Evolutionary conservation across 2,329 filamentous ascomycete genomes (phyloP).

Genomic region (Stachybotrys echinatus): DNA sequence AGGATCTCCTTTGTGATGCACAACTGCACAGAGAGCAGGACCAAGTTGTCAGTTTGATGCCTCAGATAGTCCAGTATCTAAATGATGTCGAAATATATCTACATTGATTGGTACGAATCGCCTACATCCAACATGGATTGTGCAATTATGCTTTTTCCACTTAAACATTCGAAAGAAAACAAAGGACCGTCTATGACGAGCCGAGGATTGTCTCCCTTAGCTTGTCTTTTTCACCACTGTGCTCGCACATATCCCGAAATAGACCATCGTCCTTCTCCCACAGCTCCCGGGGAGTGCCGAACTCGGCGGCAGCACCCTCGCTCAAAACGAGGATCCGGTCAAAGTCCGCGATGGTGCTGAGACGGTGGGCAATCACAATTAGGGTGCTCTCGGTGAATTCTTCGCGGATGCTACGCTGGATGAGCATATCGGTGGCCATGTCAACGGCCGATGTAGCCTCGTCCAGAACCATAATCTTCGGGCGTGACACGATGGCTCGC

Average conservation of each 20-base stretch:
- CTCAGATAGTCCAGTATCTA: neutral
- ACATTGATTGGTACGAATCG: too few species aligned
- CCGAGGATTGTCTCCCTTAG: constrained; percentile 40
- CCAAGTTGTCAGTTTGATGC: neutral
- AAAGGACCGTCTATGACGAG: too few species aligned
- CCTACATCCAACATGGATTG: too few species aligned
- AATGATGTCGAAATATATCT: neutral
- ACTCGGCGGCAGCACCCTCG: constrained; percentile 63
- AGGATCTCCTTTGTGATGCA: neutral
- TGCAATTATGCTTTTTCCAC: too few species aligned
- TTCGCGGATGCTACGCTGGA: constrained; percentile 67
- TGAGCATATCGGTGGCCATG: constrained; percentile 69
- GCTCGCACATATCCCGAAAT: constrained; percentile 59
- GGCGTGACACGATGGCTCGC: constrained; percentile 64
- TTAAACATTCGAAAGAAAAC: too few species aligned
- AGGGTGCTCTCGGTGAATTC: constrained; percentile 66
- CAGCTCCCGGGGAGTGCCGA: constrained; percentile 57
- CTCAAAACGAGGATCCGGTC: constrained; percentile 68
- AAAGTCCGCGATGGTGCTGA: constrained; percentile 74
- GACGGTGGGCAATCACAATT: constrained; percentile 69
- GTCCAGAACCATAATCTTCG: constrained; percentile 75
- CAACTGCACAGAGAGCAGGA: neutral
- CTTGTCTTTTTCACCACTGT: constrained; percentile 54
- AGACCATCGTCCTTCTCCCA: constrained; percentile 47
- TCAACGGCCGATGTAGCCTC: constrained; percentile 77